phyloP scores from a whole-genome alignment of 805 yeast species.

The Candida succiphila region DNA sequence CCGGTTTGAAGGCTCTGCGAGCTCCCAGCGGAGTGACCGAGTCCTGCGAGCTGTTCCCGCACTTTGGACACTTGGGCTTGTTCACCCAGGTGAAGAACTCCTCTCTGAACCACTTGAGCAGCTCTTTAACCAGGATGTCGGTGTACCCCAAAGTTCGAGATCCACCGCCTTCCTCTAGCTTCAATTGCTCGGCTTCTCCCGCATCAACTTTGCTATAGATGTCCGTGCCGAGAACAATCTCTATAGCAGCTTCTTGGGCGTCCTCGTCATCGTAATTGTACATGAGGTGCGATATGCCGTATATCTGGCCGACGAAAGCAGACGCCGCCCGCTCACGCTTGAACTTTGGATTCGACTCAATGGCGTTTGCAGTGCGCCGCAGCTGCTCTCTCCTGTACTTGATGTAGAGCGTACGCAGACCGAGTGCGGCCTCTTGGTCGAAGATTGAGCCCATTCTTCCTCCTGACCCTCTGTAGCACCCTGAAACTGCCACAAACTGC shows the following conservation, averaged over 20 bases:
- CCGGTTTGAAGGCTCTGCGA: conserved; percentile 33
- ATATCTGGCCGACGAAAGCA: not conserved
- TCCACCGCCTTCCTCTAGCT: conserved; percentile 1
- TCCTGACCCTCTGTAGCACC: conserved; percentile 3
- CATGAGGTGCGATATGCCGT: conserved; percentile 5
- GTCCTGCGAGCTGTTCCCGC: conserved; percentile 32
- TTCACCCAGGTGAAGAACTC: conserved; percentile 82
- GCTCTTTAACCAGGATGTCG: conserved; percentile 48
- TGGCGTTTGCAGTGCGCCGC: not conserved
- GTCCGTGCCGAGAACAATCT: conserved; percentile 48
- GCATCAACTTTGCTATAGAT: conserved; percentile 42
- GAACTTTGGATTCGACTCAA: not conserved
- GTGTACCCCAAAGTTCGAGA: conserved; percentile 28
- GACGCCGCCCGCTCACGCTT: no score
- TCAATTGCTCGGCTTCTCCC: conserved; percentile 12
- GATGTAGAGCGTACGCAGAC: no score
- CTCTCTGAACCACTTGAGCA: conserved; percentile 62
- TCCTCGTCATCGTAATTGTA: conserved; percentile 30
- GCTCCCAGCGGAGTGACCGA: conserved; percentile 30
- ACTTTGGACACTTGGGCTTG: conserved; percentile 47
- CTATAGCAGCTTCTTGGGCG: conserved; percentile 49
- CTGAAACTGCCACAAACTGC: not conserved
- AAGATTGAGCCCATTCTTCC: no score
- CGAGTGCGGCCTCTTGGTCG: no score
- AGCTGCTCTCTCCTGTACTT: conserved; percentile 3